Evolutionary conservation across 345 rosid species (phyloP), one percentile per base, ranked within the genome.

Genomic region (Anacardium occidentale): DNA sequence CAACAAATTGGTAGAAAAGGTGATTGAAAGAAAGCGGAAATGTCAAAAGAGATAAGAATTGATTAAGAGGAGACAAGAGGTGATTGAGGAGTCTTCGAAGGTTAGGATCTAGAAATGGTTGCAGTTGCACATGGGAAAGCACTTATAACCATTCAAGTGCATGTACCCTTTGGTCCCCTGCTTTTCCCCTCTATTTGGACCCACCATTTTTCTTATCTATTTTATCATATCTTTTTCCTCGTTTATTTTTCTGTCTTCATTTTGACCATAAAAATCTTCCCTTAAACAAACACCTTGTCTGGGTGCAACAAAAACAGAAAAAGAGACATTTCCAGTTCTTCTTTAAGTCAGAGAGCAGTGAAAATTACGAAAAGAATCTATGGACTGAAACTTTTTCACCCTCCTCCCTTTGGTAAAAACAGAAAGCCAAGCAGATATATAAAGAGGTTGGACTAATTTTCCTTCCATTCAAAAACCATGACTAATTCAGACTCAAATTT

Each of bases 121-220:
- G 85, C 92, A 90, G 82, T 68, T 77, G 85, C 92, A 90, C 88
- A 87, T 86, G 94, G 89, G 71, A 76, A 83, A 77, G 76, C 84
- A 85, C 77, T 87, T 59, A 88, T 85, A 80, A 78, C 62, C 74
- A 88, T 87, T 90, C 87, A 54, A 90, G 85, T 84, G 83, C 74
- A 76, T 77, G 78, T 81, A 72, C 52, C 75, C 76, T 63, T 69
- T 66, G 77, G 71, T 71, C 84, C 76, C 77, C 51, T 52, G 59
- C 80, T 74, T 86, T 83, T 83, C 62, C 71, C 78, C 78, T 77
- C 74, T 52, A 60, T 13, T 21, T 50, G 79, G 89, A 52, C 86
- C 91, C 83, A 56, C 62, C 13, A 68, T 75, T 72, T 63, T 70
- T 77, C 62, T 70, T 71, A 15, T 73, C 62, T 21, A 12, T 65